phyloP scores from a whole-genome alignment of 2,329 filamentous ascomycete species.

The Alternaria arborescens region DNA sequence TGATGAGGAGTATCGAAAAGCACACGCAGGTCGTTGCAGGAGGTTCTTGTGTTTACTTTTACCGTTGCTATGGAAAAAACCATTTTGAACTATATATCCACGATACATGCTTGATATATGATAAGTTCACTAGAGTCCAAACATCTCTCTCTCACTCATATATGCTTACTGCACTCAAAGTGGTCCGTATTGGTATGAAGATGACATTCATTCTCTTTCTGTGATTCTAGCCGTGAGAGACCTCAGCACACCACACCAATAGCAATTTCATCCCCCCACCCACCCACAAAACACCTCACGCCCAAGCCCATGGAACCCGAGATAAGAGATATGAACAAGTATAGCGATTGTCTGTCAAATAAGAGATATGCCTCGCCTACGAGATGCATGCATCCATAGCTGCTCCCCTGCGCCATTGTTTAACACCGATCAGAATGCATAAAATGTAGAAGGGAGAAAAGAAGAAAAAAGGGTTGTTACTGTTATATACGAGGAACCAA shows the following conservation, averaged over 20 bases:
- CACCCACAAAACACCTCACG: background rate
- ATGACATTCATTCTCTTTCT: background rate
- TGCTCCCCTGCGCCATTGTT: conserved; percentile 12
- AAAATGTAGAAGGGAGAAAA: background rate
- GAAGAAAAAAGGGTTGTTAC: background rate
- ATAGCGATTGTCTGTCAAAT: conserved; percentile 18
- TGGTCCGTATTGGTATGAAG: too few species aligned
- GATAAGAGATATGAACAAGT: background rate
- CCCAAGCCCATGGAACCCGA: background rate
- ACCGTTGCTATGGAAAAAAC: background rate
- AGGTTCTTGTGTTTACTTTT: background rate
- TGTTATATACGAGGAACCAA: background rate
- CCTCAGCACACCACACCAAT: background rate
- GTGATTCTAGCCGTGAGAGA: background rate
- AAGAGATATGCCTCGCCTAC: conserved; percentile 7
- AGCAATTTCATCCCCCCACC: conserved; percentile 3
- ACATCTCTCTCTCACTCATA: background rate
- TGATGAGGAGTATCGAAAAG: background rate
- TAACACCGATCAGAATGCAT: conserved; percentile 26
- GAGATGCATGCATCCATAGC: conserved; percentile 10
- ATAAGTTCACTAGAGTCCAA: background rate
- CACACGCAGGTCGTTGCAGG: background rate
- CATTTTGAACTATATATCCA: background rate
- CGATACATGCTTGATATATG: background rate
- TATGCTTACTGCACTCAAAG: too few species aligned